These are phyloP conservation scores for Monosporascus sp. DNA, from an alignment of 2,329 filamentous ascomycete genomes.

Conservation along the genomic window DNA sequence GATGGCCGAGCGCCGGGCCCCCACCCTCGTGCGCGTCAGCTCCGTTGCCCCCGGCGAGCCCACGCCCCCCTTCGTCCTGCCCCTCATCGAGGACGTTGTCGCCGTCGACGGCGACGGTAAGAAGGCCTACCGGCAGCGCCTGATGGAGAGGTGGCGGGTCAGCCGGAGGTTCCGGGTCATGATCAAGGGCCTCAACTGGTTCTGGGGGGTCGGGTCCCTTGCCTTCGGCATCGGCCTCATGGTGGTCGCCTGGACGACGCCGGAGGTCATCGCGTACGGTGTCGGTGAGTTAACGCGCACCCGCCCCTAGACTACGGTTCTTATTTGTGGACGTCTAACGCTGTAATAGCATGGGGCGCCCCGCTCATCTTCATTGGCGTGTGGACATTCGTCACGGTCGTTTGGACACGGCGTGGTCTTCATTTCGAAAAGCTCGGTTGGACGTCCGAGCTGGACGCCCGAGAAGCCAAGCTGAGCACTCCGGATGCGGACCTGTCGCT, in stretches of 20 bases:
- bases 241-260: constrained; percentile 42
- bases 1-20: constrained; percentile 26
- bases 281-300: constrained; percentile 24
- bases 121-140: constrained; percentile 43
- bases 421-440: constrained; percentile 18
- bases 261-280: constrained; percentile 41
- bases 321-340: neutral
- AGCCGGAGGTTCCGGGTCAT: constrained; percentile 49
- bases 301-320: no score
- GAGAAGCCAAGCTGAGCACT: neutral
- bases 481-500: neutral
- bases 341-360: constrained; percentile 19
- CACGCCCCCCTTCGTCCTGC: constrained; percentile 57
- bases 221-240: constrained; percentile 40
- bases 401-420: constrained; percentile 18
- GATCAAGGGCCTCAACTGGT: constrained; percentile 49
- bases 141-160: constrained; percentile 46
- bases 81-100: constrained; percentile 62
- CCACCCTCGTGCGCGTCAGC: constrained; percentile 57
- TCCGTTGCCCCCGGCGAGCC: constrained; percentile 55
- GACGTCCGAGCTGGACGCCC: constrained; percentile 8
- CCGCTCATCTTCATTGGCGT: constrained; percentile 19
- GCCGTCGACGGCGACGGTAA: constrained; percentile 61
- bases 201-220: constrained; percentile 50
- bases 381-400: constrained; percentile 21